Conservation (phyloP, 2,329 filamentous ascomycete genomes). For the Basipetospora sp. region DNA sequence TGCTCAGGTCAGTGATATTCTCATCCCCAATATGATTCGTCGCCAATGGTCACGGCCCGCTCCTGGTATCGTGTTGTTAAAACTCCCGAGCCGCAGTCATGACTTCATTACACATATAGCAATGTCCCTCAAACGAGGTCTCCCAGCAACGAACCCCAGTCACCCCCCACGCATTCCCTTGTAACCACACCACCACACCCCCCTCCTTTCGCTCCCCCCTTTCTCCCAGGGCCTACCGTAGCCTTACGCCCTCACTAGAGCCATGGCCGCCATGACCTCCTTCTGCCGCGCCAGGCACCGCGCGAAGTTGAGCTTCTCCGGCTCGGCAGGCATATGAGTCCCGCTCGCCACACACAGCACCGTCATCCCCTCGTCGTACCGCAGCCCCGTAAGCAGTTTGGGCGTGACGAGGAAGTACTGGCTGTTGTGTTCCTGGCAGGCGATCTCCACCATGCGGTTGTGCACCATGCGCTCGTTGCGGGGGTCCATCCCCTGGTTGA, state of each 20-base stretch:
- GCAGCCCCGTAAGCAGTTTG: constrained; percentile 72
- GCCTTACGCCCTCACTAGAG: constrained; percentile 1
- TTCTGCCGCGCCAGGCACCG: constrained; percentile 30
- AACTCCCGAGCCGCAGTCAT: constrained; percentile 9
- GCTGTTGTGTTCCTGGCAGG: constrained; percentile 64
- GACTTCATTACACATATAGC: no score
- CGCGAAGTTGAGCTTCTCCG: constrained; percentile 34
- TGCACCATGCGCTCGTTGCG: constrained; percentile 97
- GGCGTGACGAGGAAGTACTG: constrained; percentile 97
- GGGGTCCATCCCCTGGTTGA: constrained; percentile 99
- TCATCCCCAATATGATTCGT: no score
- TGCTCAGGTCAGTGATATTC: no score
- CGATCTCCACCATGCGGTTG: constrained; percentile 94
- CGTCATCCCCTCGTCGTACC: constrained; percentile 82
- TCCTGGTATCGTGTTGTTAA: no score
- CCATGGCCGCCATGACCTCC: constrained; percentile 22
- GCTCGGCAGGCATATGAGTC: constrained; percentile 49
- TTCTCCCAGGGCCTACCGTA: no score
- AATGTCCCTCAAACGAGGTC: no score
- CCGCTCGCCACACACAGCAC: constrained; percentile 88
- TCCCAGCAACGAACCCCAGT: no score
- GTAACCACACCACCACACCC: not conserved
- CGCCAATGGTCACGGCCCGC: no score
- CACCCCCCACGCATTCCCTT: no score
- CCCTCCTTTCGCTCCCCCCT: constrained; percentile 11